Percentiles rank a stretch among this genome's conserved stretches.
Conservation (phyloP, 768 basidiomycete genomes). For the Daedalea quercina region DNA sequence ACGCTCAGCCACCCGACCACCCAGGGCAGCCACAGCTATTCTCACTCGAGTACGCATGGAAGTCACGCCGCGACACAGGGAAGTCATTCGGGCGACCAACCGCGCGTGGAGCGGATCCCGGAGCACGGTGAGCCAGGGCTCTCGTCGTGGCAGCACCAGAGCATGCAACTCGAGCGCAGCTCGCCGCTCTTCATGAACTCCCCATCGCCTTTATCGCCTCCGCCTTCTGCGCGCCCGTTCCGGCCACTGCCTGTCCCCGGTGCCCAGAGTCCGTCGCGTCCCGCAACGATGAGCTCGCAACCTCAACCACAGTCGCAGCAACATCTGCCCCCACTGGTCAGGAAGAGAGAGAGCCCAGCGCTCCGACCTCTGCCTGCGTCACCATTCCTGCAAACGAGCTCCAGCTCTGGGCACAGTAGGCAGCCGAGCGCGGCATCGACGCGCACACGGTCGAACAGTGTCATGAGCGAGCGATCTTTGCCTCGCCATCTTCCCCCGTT, state of each 20-base stretch:
- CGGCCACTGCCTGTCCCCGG: slow-evolving; percentile 4
- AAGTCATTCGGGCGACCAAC: neutral
- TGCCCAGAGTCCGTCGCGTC: slow-evolving; percentile 3
- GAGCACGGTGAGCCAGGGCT: slow-evolving; percentile 1
- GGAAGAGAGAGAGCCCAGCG: slow-evolving; percentile 16
- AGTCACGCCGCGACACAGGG: neutral
- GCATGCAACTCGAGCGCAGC: neutral
- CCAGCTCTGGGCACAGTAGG: slow-evolving; percentile 5
- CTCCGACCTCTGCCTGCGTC: slow-evolving; percentile 16
- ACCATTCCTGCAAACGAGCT: slow-evolving; percentile 11
- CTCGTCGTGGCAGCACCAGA: neutral
- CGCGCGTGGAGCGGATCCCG: neutral
- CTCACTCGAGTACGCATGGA: too few species aligned
- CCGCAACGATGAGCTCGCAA: neutral
- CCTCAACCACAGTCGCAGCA: neutral
- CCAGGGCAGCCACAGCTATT: neutral
- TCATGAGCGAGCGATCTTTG: slow-evolving; percentile 6
- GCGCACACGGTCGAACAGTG: slow-evolving; percentile 12
- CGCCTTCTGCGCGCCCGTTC: neutral
- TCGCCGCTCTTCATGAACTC: slow-evolving; percentile 1
- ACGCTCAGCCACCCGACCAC: neutral
- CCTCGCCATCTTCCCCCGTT: slow-evolving; percentile 12
- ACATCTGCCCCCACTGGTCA: slow-evolving; percentile 14
- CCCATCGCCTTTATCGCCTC: slow-evolving; percentile 6
- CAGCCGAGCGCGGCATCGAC: slow-evolving; percentile 4